Conservation (phyloP, 2,329 filamentous ascomycete species). For the Leptosphaerulina australis region DNA sequence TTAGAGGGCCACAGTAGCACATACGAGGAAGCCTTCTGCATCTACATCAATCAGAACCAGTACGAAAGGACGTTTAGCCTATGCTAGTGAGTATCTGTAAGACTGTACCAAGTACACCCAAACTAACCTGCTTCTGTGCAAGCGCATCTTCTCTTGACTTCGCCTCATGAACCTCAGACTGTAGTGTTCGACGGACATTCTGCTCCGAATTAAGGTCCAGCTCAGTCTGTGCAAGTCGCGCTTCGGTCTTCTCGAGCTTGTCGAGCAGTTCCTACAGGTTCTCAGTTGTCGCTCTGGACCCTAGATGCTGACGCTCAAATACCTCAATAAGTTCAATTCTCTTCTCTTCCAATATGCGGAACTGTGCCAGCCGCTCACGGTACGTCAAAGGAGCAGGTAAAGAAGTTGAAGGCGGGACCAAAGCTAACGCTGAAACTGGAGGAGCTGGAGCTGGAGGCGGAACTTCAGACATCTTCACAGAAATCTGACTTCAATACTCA, state of each 20-base stretch:
- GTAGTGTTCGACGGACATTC: constrained; percentile 46
- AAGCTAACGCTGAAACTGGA: constrained; percentile 12
- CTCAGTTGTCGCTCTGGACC: background rate
- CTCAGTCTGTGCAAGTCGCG: constrained; percentile 44
- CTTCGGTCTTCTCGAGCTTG: constrained; percentile 47
- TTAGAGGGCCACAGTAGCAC: background rate
- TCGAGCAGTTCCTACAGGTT: constrained; percentile 43
- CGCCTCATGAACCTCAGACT: constrained; percentile 42
- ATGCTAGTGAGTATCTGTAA: constrained; percentile 16
- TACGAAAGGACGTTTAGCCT: constrained; percentile 44
- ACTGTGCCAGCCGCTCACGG: constrained; percentile 45
- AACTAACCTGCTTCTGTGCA: constrained; percentile 38
- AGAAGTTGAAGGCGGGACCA: constrained; percentile 16
- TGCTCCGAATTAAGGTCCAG: constrained; percentile 48
- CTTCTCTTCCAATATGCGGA: constrained; percentile 46
- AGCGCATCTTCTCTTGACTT: constrained; percentile 35
- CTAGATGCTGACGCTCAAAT: background rate
- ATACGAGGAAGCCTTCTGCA: constrained; percentile 46
- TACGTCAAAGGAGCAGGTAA: constrained; percentile 32
- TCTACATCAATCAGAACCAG: constrained; percentile 48
- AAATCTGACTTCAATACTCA: constrained; percentile 14
- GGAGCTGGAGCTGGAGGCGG: constrained; percentile 16
- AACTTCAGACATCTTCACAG: constrained; percentile 27
- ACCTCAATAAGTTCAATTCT: constrained; percentile 47
- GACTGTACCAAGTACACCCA: background rate